Evolutionary conservation across 306 rosid species (phyloP).

Genomic region (Astragalus glycyphyllos): DNA sequence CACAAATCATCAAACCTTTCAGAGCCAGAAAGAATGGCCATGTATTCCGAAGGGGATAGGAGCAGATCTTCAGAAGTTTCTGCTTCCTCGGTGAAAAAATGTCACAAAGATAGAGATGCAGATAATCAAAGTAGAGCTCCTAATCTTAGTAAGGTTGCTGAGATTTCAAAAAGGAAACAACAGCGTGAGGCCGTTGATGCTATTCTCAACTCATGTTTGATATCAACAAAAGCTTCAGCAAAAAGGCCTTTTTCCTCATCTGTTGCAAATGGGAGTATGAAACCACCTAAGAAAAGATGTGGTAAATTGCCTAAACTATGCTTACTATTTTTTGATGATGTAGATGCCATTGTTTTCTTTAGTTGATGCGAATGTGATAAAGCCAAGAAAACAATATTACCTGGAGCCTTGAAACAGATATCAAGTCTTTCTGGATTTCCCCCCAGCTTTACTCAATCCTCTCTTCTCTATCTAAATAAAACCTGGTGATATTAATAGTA

Average conservation of each 20-base stretch:
- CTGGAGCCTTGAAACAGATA: conserved; percentile 11
- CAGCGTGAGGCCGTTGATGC: conserved; percentile 95
- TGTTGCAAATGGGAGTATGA: conserved; percentile 47
- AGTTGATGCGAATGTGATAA: conserved; percentile 37
- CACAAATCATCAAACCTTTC: conserved; percentile 44
- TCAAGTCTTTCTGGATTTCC: conserved; percentile 2
- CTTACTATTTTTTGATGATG: conserved; percentile 22
- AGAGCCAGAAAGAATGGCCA: conserved; percentile 47
- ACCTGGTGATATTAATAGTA: neutral
- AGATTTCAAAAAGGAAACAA: conserved; percentile 82
- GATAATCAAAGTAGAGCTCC: conserved; percentile 49
- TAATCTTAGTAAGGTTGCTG: conserved; percentile 51
- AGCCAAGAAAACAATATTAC: conserved; percentile 13
- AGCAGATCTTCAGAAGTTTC: conserved; percentile 50
- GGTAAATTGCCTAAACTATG: conserved; percentile 48
- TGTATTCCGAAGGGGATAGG: conserved; percentile 48
- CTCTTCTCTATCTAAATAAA: neutral
- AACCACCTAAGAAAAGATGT: conserved; percentile 67
- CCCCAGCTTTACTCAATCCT: conserved; percentile 27
- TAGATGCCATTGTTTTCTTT: conserved; percentile 19
- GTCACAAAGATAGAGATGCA: conserved; percentile 49
- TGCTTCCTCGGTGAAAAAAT: conserved; percentile 46
- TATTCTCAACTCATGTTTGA: conserved; percentile 79
- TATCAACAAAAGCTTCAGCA: conserved; percentile 61
- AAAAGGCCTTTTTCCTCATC: conserved; percentile 62